Evolutionary conservation across 2,329 filamentous ascomycete genomes (phyloP).

Genomic region (Colletotrichum godetiae): DNA sequence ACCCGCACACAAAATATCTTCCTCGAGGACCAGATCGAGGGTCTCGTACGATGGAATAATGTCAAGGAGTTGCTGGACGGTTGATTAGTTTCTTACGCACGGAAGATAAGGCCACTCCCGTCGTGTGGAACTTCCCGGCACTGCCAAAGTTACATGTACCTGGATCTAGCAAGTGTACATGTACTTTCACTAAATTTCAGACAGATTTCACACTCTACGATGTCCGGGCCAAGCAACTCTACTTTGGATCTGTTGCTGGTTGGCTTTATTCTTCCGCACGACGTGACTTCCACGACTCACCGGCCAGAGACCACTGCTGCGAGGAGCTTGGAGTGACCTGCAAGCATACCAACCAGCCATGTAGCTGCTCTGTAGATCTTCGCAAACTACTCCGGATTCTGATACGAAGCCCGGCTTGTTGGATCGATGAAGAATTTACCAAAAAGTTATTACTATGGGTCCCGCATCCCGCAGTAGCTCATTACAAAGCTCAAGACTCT

Average conservation of each 20-base stretch:
- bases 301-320: too few relatives aligned
- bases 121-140: neutral
- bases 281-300: too few relatives aligned
- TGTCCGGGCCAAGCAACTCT: neutral
- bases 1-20: neutral
- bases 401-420: neutral
- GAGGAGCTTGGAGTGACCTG: too few relatives aligned
- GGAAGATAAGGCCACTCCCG: neutral
- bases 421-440: neutral
- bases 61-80: neutral
- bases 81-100: neutral
- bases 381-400: neutral
- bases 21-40: neutral
- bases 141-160: too few relatives aligned
- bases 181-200: rapidly evolving
- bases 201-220: neutral
- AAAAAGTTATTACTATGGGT: neutral
- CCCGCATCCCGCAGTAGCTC: too few relatives aligned
- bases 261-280: neutral
- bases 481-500: neutral
- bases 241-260: neutral
- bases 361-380: neutral
- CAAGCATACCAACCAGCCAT: neutral
- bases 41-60: neutral
- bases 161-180: too few relatives aligned